Base-by-base conservation (phyloP, 1,284 basidiomycete species). In the Malassezia cuniculi region DNA sequence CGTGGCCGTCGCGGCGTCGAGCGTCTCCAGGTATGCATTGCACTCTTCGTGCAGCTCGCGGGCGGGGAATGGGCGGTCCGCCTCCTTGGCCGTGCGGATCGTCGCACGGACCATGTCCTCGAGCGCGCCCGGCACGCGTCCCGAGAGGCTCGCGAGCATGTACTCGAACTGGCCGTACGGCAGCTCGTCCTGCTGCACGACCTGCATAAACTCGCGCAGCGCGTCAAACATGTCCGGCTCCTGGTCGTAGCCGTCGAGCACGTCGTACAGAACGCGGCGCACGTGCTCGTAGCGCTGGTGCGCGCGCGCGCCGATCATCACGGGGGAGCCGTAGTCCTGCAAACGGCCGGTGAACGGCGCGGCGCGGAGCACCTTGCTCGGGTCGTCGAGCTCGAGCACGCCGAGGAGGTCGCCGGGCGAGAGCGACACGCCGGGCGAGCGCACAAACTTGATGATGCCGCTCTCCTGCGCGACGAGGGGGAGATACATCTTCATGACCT, bases 371-470 rank as follows among this genome's bases (percentile, higher is more conserved):
- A 97, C 93, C 52, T 87, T 86, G 55, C 80, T 77, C 25, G 93
- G 93, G 69, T 97, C 90, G 66, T 97, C 93, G 42, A 97, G 78
- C 12, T 85, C 85, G 36, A 97, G 76, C 66, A 97, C 90, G 72
- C 93, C 93, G 47, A 99, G 79, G 50, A 97, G 87, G 69, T 95
- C 93, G 33, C 93, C 93, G n/a, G 89, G 85, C 56, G 85, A 83
- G 43, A 99, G 78, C 52, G 85, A 86, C 59, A 90, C 83, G 56
- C 93, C 93, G 36, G 90, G 85, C 66, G 95, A 87, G 73, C 95
- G 97, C 69, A 97, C 86, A 66, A 97, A 82, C 30, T 55, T 52
- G 32, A 65, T 54, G 17, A 83, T 76, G 68, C 93, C 93, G 68
- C 90, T 85, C 69, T 99, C 93, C 3, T 82, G 77, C n/a, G 89